Percentiles rank a stretch among this genome's conserved stretches.
phyloP scores from a whole-genome alignment of 306 rosid species.

The Vigna trinervia region DNA sequence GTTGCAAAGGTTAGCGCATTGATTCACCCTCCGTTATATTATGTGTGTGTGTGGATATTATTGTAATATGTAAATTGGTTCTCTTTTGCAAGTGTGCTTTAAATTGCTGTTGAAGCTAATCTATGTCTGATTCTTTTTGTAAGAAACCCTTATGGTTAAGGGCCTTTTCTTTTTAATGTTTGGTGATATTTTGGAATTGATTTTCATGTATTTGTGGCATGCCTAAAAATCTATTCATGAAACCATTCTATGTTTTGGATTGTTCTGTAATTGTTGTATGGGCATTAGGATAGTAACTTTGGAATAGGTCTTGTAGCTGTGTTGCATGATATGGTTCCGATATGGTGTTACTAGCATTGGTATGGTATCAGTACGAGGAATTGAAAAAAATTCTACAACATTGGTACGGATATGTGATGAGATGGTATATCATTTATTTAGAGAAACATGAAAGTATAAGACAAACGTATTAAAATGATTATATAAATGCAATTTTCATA shows the following conservation, averaged over 20 bases:
- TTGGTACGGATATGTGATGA: neutral
- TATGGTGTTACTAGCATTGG: neutral
- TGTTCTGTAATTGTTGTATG: slow-evolving; percentile 24
- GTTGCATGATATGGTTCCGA: neutral
- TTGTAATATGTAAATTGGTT: neutral
- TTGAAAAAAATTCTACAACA: neutral
- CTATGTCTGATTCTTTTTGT: neutral
- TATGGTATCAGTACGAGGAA: neutral
- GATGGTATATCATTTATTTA: neutral
- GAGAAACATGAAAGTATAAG: neutral
- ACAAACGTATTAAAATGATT: neutral
- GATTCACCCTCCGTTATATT: slow-evolving; percentile 52
- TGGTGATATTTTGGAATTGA: neutral
- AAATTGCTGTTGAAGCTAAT: slow-evolving; percentile 16
- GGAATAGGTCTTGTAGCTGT: neutral
- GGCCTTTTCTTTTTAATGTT: neutral
- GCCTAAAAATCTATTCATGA: neutral
- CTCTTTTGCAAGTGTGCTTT: neutral
- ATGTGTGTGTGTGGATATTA: neutral
- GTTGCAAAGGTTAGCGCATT: slow-evolving; percentile 99
- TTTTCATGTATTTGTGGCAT: neutral
- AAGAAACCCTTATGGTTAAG: neutral
- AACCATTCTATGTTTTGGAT: neutral
- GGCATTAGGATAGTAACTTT: neutral
- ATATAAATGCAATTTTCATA: neutral